Evolutionary conservation across 345 rosid species (phyloP), one percentile per base, ranked within the genome.

Genomic region (Gossypium rotundifolium): DNA sequence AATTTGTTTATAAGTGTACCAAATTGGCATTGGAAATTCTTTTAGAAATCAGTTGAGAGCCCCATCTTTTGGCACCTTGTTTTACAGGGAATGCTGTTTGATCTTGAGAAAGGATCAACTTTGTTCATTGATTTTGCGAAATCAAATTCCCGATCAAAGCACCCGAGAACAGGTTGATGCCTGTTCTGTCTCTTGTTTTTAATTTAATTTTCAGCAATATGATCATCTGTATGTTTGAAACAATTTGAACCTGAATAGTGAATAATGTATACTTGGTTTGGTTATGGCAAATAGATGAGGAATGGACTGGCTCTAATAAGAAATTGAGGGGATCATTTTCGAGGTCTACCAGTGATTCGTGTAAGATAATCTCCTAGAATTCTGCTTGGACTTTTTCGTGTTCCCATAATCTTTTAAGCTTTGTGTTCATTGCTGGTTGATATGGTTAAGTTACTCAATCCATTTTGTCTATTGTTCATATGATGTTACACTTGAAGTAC

Each of bases 91-190:
- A 88, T 90, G 91, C 88, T 89, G 64, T 94, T 92, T 83, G 98
- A 92, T 71, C 95, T 89, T 76, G 98, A 92, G 84, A 90, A 86
- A 79, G 93, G 90, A 54, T 87, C 93, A n/a, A 85, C 89, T 70
- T 83, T 94, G 22, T 76, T 87, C 80, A 84, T 92, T 76, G 95
- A 94, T 84, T 89, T 90, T 80, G 97, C 96, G 62, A 94, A 92
- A 86, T 86, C 91, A 38, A 94, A 94, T 84, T 90, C 98, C 57
- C 84, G 93, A 79, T 84, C 93, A 12, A 94, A 94, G 87, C 97
- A 96, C 66, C 60, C 89, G 40, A 88, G 96, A 83, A 55, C 91
- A 82, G 96, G 97, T 62, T 73, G 4, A 58, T 78, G 45, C 65
- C 72, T 71, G 63, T 63, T 68, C 22, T 12, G 52, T 80, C 23